Conservation (phyloP, 1,139 yeast genomes). For the Yarrowia galli region DNA sequence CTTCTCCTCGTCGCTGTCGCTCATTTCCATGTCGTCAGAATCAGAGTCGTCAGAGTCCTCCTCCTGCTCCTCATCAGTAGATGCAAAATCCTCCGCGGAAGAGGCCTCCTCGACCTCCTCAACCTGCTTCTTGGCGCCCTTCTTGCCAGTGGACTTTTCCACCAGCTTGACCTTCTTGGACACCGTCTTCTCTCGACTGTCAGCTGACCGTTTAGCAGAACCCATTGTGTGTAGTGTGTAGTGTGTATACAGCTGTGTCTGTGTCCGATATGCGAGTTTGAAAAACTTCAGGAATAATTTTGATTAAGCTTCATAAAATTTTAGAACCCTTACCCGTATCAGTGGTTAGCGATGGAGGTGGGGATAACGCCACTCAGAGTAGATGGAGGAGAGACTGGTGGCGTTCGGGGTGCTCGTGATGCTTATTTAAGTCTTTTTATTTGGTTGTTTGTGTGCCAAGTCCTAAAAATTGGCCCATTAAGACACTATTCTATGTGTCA, state of each 20-base stretch:
- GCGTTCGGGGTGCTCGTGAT: too few relatives aligned
- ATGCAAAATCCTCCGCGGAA: constrained; percentile 32
- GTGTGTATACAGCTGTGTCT: constrained; percentile 16
- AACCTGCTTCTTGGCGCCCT: constrained; percentile 34
- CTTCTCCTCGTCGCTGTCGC: constrained; percentile 40
- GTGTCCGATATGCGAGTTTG: constrained; percentile 20
- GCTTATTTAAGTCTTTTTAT: too few relatives aligned
- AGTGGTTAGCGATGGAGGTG: neutral
- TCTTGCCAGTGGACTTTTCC: constrained; percentile 39
- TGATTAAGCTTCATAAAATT: constrained; percentile 23
- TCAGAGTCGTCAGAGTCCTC: constrained; percentile 37
- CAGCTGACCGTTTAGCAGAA: constrained; percentile 37
- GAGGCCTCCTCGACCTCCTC: constrained; percentile 24
- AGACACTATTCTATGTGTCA: too few relatives aligned
- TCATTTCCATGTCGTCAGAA: constrained; percentile 35
- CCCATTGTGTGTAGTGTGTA: constrained; percentile 24
- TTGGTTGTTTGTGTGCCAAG: too few relatives aligned
- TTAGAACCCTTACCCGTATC: constrained; percentile 35
- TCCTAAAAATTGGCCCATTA: too few relatives aligned
- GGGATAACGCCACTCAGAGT: neutral
- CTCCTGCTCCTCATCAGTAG: constrained; percentile 40
- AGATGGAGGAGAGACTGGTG: too few relatives aligned
- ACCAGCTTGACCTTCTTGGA: constrained; percentile 39
- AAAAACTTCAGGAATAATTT: constrained; percentile 31
- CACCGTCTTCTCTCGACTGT: constrained; percentile 32